Evolutionary conservation across 768 basidiomycete species (phyloP).

Genomic region (Boletus rex-veris): DNA sequence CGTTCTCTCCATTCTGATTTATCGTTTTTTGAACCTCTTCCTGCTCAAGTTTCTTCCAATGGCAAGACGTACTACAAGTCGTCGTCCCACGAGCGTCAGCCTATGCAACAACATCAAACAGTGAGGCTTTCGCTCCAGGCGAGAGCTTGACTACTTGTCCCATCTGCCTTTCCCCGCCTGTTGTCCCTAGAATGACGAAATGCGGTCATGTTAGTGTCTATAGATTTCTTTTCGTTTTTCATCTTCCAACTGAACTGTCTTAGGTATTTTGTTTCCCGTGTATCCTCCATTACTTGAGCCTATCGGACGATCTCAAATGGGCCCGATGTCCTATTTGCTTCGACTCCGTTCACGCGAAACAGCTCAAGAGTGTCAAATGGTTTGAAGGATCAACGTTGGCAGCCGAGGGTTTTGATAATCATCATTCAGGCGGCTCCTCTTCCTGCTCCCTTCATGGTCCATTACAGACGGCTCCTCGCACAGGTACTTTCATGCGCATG

Average conservation of each 20-base stretch:
- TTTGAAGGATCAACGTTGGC: constrained; percentile 49
- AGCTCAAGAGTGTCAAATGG: constrained; percentile 94
- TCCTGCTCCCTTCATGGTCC: constrained; percentile 39
- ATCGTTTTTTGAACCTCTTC: neutral
- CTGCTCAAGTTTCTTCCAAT: constrained; percentile 78
- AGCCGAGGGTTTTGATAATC: constrained; percentile 29
- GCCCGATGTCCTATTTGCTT: constrained; percentile 95
- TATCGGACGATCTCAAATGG: constrained; percentile 80
- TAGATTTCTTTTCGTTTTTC: neutral
- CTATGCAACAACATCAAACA: constrained; percentile 58
- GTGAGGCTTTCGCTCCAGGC: constrained; percentile 40
- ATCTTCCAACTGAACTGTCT: constrained; percentile 14
- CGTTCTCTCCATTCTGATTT: constrained; percentile 30
- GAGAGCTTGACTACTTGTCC: constrained; percentile 80
- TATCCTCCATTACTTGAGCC: constrained; percentile 84
- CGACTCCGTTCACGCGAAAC: constrained; percentile 85
- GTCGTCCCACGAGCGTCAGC: constrained; percentile 84
- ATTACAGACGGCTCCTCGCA: constrained; percentile 41
- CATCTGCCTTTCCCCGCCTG: constrained; percentile 90
- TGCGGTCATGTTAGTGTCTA: constrained; percentile 85
- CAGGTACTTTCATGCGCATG: constrained; percentile 71
- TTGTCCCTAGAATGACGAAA: constrained; percentile 91
- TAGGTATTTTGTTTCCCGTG: constrained; percentile 95
- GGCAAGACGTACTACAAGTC: constrained; percentile 94
- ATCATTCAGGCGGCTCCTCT: constrained; percentile 39